These are phyloP conservation scores for Toxicodendron radicans DNA, from an alignment of 345 rosid species.

Conservation along the genomic window DNA sequence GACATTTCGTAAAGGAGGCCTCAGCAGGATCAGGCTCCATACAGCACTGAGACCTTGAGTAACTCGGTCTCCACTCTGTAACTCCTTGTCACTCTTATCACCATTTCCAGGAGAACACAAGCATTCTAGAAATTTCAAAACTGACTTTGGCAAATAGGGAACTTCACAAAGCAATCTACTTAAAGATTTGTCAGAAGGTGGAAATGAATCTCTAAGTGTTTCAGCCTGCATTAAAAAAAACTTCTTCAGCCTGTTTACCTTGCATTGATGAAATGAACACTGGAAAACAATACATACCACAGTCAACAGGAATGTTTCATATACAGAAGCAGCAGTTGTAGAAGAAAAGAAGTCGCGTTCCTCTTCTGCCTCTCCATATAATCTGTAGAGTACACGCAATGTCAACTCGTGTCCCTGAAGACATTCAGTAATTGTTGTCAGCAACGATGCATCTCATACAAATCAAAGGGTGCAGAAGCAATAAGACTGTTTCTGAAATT, in stretches of 20 bases:
- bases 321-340: constrained; percentile 83
- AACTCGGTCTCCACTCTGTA: constrained; percentile 84
- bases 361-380: constrained; percentile 92
- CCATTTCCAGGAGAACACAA: constrained; percentile 73
- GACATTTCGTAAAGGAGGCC: constrained; percentile 81
- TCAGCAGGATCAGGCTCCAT: constrained; percentile 82
- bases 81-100: constrained; percentile 61
- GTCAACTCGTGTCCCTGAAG: constrained; percentile 99
- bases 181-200: constrained; percentile 96
- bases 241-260: constrained; percentile 17
- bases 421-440: constrained; percentile 41
- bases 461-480: constrained; percentile 4
- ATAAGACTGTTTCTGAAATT: neutral
- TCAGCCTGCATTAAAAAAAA: constrained; percentile 64
- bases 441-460: constrained; percentile 22
- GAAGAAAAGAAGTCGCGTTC: constrained; percentile 94
- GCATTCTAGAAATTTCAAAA: constrained; percentile 75
- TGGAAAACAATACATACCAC: constrained; percentile 60
- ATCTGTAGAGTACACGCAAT: constrained; percentile 90
- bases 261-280: constrained; percentile 14
- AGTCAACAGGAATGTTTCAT: constrained; percentile 70
- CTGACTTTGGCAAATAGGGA: constrained; percentile 82
- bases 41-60: constrained; percentile 96
- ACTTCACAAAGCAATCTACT: constrained; percentile 91
- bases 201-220: constrained; percentile 89